Conservation (phyloP, 768 basidiomycete genomes). For the Boletus subcaerulescens region DNA sequence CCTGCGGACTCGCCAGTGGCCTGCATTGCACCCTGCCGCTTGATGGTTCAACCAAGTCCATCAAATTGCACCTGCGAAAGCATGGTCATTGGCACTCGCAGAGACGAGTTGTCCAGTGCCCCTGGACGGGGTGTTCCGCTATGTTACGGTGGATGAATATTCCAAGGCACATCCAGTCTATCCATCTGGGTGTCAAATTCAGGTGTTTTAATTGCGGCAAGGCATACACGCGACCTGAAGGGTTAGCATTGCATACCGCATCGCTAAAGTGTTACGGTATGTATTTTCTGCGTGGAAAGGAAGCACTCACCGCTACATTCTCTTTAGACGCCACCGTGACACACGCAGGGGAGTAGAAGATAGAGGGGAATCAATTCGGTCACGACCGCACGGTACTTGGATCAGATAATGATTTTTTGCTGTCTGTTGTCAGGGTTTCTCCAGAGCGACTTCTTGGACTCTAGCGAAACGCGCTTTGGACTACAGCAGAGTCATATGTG, state of each 20-base stretch:
- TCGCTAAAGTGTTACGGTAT: conserved; percentile 9
- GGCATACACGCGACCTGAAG: conserved; percentile 1
- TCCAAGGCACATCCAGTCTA: conserved; percentile 13
- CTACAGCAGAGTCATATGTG: too few relatives aligned
- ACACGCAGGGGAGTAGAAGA: background rate
- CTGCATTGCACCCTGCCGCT: conserved; percentile 3
- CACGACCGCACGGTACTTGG: too few relatives aligned
- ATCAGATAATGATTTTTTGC: too few relatives aligned
- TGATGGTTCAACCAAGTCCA: conserved; percentile 1
- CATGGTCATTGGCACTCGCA: conserved; percentile 13
- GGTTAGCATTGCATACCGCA: background rate
- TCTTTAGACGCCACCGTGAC: background rate
- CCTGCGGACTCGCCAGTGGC: conserved; percentile 8
- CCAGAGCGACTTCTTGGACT: too few relatives aligned
- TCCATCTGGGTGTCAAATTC: conserved; percentile 13
- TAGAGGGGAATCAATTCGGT: too few relatives aligned
- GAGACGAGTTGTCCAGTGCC: conserved; percentile 6
- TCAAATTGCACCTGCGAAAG: conserved; percentile 10
- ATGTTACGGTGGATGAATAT: conserved; percentile 16
- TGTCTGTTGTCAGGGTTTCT: too few relatives aligned
- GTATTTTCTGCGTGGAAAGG: background rate
- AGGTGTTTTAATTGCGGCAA: conserved; percentile 5
- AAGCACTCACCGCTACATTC: background rate
- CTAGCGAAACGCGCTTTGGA: too few relatives aligned
- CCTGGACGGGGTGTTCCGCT: conserved; percentile 10